phyloP scores from a whole-genome alignment of 1,284 basidiomycete species.

The Cutaneotrichosporon sp. region DNA sequence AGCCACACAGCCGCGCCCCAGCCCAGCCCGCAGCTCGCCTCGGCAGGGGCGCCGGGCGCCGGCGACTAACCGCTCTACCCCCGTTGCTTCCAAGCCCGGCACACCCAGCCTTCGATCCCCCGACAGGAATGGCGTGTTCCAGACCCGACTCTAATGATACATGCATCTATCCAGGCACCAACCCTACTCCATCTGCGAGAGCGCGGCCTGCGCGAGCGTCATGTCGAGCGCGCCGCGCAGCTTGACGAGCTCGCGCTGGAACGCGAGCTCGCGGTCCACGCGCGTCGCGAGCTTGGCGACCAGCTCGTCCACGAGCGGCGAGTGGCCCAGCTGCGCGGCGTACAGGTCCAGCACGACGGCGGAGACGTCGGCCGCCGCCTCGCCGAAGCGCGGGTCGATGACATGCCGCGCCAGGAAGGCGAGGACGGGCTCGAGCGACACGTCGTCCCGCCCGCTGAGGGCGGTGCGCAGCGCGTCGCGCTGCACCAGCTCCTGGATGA shows the following conservation, averaged over 20 bases:
- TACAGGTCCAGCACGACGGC: slow-evolving; percentile 90
- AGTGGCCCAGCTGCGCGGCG: slow-evolving; percentile 84
- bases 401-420: slow-evolving; percentile 82
- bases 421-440: slow-evolving; percentile 88
- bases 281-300: slow-evolving; percentile 82
- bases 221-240: slow-evolving; percentile 89
- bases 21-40: no score
- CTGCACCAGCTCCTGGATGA: slow-evolving; percentile 91
- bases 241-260: slow-evolving; percentile 84
- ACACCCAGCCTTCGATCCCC: no score
- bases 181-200: slow-evolving; percentile 19
- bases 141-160: not conserved
- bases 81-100: no score
- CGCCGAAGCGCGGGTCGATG: slow-evolving; percentile 86
- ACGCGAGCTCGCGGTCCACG: slow-evolving; percentile 79
- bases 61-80: no score
- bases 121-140: no score
- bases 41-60: no score
- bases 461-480: slow-evolving; percentile 87
- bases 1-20: no score
- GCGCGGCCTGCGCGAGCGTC: slow-evolving; percentile 66
- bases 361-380: slow-evolving; percentile 80
- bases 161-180: not conserved
- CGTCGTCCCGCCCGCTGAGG: slow-evolving; percentile 87
- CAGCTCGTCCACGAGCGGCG: slow-evolving; percentile 85